phyloP scores from a whole-genome alignment of 2,329 filamentous ascomycete species.

The Mollisiaceae sp. region DNA sequence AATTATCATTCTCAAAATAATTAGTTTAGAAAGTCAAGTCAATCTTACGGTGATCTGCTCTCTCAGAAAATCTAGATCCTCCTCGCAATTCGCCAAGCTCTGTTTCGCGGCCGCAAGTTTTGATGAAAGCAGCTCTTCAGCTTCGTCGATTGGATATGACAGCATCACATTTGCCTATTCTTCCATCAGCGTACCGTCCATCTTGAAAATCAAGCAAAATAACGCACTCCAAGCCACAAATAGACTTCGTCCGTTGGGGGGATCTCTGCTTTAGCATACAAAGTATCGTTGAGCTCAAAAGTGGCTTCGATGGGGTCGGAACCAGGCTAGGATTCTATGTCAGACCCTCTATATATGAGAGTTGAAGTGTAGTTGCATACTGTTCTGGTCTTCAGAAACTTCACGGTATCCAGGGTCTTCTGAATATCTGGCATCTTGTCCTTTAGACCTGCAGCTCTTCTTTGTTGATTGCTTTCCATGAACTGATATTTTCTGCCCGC shows the following conservation, averaged over 20 bases:
- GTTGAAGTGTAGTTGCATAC: slow-evolving; percentile 48
- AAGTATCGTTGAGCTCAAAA: slow-evolving; percentile 95
- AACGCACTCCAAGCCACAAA: slow-evolving; percentile 86
- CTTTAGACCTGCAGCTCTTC: slow-evolving; percentile 78
- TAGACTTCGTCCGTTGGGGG: slow-evolving; percentile 89
- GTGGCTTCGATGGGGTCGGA: slow-evolving; percentile 83
- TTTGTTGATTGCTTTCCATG: slow-evolving; percentile 94
- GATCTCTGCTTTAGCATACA: slow-evolving; percentile 87
- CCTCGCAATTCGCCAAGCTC: slow-evolving; percentile 86
- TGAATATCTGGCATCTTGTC: slow-evolving; percentile 98
- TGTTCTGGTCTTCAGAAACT: slow-evolving; percentile 79
- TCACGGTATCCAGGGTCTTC: slow-evolving; percentile 92
- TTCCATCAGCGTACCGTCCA: slow-evolving; percentile 24
- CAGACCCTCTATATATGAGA: slow-evolving; percentile 14
- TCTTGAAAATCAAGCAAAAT: not conserved
- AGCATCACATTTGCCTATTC: slow-evolving; percentile 93
- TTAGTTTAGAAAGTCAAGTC: not conserved
- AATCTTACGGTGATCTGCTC: slow-evolving; percentile 89
- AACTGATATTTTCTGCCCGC: slow-evolving; percentile 93
- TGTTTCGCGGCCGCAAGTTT: slow-evolving; percentile 81
- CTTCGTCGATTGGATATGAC: slow-evolving; percentile 88
- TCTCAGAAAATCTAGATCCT: slow-evolving; percentile 92
- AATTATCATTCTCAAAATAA: slow-evolving; percentile 20
- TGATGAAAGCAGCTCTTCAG: slow-evolving; percentile 74
- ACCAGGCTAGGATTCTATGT: slow-evolving; percentile 36